Evolutionary conservation across 1,139 yeast species (phyloP).

Genomic region (Diutina scorzettiae): DNA sequence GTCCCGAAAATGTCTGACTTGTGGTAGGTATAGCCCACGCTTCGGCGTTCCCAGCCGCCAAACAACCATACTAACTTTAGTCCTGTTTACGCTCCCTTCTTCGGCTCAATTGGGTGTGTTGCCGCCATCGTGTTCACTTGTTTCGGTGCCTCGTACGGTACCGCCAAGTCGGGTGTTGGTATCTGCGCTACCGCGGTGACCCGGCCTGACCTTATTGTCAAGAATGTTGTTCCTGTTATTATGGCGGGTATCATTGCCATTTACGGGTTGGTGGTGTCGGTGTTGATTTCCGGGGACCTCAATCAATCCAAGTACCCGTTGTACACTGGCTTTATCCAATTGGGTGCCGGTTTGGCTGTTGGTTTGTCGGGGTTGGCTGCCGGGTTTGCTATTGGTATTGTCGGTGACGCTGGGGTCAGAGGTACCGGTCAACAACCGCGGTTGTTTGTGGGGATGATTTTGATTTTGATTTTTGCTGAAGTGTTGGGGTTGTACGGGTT

Average conservation of each 20-base stretch:
- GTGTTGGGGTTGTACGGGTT: constrained; percentile 95
- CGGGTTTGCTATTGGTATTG: constrained; percentile 96
- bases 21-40: constrained; percentile 3
- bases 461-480: constrained; percentile 96
- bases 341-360: constrained; percentile 96
- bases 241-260: constrained; percentile 99
- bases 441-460: constrained; percentile 93
- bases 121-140: constrained; percentile 98
- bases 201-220: constrained; percentile 91
- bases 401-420: constrained; percentile 98
- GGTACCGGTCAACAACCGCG: constrained; percentile 95
- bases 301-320: constrained; percentile 76
- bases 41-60: background rate
- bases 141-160: constrained; percentile 98
- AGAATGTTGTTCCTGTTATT: constrained; percentile 88
- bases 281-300: constrained; percentile 82
- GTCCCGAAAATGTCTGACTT: constrained; percentile 6
- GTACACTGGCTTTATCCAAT: constrained; percentile 94
- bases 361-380: constrained; percentile 97
- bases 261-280: constrained; percentile 96
- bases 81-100: constrained; percentile 84
- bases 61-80: constrained; percentile 17
- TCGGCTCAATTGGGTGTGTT: constrained; percentile 98
- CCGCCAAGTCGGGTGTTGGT: constrained; percentile 99
- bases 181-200: constrained; percentile 96